Base-by-base conservation (phyloP, 2,329 filamentous ascomycete genomes). In the Seiridium unicorne region DNA sequence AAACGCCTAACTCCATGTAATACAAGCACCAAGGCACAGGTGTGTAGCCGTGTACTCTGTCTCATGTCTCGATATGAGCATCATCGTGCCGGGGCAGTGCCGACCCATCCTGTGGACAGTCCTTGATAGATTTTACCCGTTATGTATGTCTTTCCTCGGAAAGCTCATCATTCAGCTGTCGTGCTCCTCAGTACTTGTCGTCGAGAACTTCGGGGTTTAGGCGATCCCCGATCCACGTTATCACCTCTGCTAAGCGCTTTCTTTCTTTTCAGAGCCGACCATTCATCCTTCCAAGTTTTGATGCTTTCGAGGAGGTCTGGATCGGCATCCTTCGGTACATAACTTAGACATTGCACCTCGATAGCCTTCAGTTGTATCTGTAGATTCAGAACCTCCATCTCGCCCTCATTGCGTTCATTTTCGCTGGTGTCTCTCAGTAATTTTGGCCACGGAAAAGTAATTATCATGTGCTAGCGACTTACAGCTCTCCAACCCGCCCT, bases 291-390 rank as follows among this genome's bases (percentile, higher is more conserved):
- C 82, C 86, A 89, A 63, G 80, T 80, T 61, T 79, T 74, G 63
- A 89, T 87, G 70, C 84, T 85, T 62, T 82, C 79, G 62, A 81
- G 76, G 40, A 89, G 79, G 61, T 87, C 85, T 35, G 78, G 76
- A 69, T 87, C 83, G 2, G 78, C 77, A 60, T 80, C 79, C 48
- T 77, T 71, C 4, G 82, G 75, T n/a, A 81, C 71, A 61, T 79
- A 77, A 62, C 72, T 70, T 42, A 76, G 76, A 68, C 81, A 81
- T 65, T 86, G 83, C 18, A 86, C 81, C 74, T 89, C 85, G 65
- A 89, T 81, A 31, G 83, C 84, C 64, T 86, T 84, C 63, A 88
- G 78, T 68, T 84, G 82, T 62, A 90, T 84, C 60, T 85, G 83
- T 47, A 87, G 79, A 68, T 85, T 85, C 49, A 83, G 79, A 35